Conservation (phyloP, 441 rosid genomes). For the Hypseocharis bilobata region DNA sequence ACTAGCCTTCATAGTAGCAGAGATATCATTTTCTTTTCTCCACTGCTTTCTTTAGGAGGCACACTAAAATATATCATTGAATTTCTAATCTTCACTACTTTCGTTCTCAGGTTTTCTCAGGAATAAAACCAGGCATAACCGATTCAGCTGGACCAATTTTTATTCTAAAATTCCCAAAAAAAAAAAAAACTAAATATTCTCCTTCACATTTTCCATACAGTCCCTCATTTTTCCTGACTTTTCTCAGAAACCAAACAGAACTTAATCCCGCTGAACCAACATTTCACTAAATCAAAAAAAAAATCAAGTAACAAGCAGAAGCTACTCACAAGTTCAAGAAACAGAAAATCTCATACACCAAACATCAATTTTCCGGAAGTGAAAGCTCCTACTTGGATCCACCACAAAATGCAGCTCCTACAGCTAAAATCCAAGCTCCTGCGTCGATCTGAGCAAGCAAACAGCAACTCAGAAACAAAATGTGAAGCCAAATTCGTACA, state of each 20-base stretch:
- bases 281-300: slow-evolving; percentile 2
- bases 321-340: slow-evolving; percentile 14
- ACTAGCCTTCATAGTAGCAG: too few relatives aligned
- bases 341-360: not conserved
- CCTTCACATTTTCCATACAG: not conserved
- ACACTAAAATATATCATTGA: too few relatives aligned
- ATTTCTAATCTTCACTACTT: too few relatives aligned
- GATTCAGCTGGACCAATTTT: not conserved
- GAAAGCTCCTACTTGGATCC: slow-evolving; percentile 23
- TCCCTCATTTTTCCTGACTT: not conserved
- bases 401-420: slow-evolving; percentile 25
- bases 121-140: not conserved
- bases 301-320: not conserved
- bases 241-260: not conserved
- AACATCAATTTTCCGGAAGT: not conserved
- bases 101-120: too few relatives aligned
- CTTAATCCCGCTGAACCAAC: not conserved
- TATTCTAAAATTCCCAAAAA: not conserved
- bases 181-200: slow-evolving; percentile 1
- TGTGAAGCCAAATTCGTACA: not conserved
- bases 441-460: slow-evolving; percentile 21
- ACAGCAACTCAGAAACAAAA: not conserved
- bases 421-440: slow-evolving; percentile 13
- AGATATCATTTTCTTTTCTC: too few relatives aligned
- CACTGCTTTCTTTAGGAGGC: too few relatives aligned